Evolutionary conservation across 306 rosid species (phyloP), one percentile per base, ranked within the genome.

Genomic region (Elaeagnus macrophylla): DNA sequence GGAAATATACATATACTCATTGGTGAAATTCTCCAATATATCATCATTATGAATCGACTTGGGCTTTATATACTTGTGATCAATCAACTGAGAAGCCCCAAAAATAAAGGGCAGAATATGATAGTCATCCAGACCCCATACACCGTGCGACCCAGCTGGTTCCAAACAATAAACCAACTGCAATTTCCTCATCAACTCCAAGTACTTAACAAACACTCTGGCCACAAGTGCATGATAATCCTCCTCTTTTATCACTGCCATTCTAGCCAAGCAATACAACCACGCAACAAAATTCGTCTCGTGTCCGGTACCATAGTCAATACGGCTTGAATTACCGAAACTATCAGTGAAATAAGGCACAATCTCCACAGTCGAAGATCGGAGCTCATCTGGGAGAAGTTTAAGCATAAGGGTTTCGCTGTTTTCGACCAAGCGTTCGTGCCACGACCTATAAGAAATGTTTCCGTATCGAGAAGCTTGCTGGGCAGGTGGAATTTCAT

Each of bases 61-160:
- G 3, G 99, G 99, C 69, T 93, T 93, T 96, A 93, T 87, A 37
- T 93, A 84, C 77, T 79, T 87, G 56, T 93, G 99, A 39, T 74
- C 94, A 17, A 93, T 77, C 89, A 93, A 69, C 72, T 93, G 99
- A 0, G 99, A 93, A 2, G 96, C 67, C 11, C 99, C 99, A 16
- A 93, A 93, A 53, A 91, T 75, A 51, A 84, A 91, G 0, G 96
- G 99, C 38, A 91, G 48, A 56, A 91, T 86, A 51, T 88, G 95
- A 37, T 87, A 87, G 65, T 91, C 99, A 44, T 91, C 99, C 4
- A 91, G 95, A 5, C 99, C 99, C 99, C 99, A 91, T 14, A 91
- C 99, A 7, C 99, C 99, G 54, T 91, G 99, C 0, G 99, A 91
- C 38, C 99, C 99, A 0, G 99, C 99, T 12, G 99, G 99, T 54